Conservation (phyloP, 306 rosid genomes). For the Vicia villosa region DNA sequence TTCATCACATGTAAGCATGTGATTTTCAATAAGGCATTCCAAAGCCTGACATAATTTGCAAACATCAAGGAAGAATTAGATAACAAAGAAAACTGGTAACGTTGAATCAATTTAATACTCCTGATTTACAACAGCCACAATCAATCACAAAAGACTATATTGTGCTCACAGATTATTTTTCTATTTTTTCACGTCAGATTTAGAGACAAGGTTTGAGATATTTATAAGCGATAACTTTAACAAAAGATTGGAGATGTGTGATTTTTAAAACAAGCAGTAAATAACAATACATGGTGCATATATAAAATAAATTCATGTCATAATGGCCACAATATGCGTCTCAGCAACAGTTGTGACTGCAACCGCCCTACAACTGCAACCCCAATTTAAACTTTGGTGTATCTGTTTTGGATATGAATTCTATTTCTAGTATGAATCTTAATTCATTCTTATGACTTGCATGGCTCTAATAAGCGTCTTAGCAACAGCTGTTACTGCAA, state of each 20-base stretch:
- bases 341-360: not conserved
- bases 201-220: not conserved
- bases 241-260: not conserved
- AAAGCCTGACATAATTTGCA: constrained; percentile 67
- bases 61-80: constrained; percentile 34
- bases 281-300: not conserved
- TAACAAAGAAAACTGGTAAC: not conserved
- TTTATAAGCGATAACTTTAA: not conserved
- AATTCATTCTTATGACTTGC: too few species aligned
- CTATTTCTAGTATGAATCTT: not conserved
- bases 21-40: constrained; percentile 95
- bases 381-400: not conserved
- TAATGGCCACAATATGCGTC: not conserved
- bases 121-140: not conserved
- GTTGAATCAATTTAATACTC: constrained; percentile 14
- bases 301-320: not conserved
- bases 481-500: not conserved
- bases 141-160: not conserved
- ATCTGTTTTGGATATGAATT: not conserved
- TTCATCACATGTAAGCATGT: constrained; percentile 93
- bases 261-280: not conserved
- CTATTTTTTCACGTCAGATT: not conserved
- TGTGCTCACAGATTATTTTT: not conserved
- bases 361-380: not conserved
- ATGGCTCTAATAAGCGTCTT: not conserved